A percentile compares a stretch with the other conserved stretches of the same genome.
Evolutionary conservation across 768 basidiomycete species (phyloP).

Genomic region (Paxillus rubicundulus): DNA sequence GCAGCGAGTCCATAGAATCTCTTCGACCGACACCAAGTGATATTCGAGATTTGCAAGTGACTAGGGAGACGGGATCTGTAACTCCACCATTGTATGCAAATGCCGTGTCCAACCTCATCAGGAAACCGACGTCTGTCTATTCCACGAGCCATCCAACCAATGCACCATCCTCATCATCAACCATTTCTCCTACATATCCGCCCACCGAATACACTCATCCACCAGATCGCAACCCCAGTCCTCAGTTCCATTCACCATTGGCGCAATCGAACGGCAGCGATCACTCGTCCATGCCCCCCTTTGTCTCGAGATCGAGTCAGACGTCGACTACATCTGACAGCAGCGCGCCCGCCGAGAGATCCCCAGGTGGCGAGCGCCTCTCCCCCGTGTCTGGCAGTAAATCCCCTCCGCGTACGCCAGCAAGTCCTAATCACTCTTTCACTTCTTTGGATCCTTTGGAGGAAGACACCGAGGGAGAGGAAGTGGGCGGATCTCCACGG

Average conservation of each 20-base stretch:
- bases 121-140: constrained; percentile 7
- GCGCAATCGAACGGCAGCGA: constrained; percentile 17
- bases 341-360: constrained; percentile 9
- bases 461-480: constrained; percentile 19
- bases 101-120: constrained; percentile 20
- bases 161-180: constrained; percentile 4
- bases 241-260: constrained; percentile 14
- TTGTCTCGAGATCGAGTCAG: constrained; percentile 21
- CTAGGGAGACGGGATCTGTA: constrained; percentile 9
- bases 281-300: constrained; percentile 10
- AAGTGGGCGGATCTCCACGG: constrained; percentile 15
- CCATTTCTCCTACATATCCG: constrained; percentile 3
- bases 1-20: constrained; percentile 5
- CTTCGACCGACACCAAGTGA: constrained; percentile 5
- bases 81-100: constrained; percentile 26
- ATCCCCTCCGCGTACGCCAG: constrained; percentile 17
- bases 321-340: constrained; percentile 26
- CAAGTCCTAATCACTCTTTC: constrained; percentile 25
- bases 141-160: constrained; percentile 12
- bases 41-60: neutral
- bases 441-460: constrained; percentile 16
- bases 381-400: constrained; percentile 12
- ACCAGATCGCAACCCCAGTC: constrained; percentile 10
- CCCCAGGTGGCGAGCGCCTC: constrained; percentile 13
- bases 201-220: constrained; percentile 13